Evolutionary conservation across 2,329 filamentous ascomycete genomes (phyloP).

Genomic region (Aspergillus texensis): DNA sequence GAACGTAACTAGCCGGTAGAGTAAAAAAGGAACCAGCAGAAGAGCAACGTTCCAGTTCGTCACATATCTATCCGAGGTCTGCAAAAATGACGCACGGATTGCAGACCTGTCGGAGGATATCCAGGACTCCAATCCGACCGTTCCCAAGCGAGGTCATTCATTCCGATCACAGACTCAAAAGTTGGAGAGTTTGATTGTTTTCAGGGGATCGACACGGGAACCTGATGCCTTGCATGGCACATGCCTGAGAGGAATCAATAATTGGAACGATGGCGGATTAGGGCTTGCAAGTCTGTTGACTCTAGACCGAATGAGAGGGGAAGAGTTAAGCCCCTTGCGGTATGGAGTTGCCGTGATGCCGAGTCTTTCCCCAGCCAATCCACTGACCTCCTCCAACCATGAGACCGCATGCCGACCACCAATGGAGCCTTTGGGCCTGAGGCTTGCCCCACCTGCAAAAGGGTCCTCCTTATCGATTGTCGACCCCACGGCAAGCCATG

Average conservation of each 20-base stretch:
- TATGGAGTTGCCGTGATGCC: not conserved
- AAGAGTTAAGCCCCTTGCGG: not conserved
- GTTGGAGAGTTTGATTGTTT: not conserved
- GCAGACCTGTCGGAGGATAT: not conserved
- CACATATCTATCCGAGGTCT: not conserved
- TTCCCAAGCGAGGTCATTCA: not conserved
- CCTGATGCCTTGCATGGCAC: constrained; percentile 5
- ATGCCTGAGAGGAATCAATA: not conserved
- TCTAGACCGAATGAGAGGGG: not conserved
- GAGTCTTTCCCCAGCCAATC: not conserved
- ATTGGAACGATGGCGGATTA: not conserved
- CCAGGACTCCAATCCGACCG: not conserved
- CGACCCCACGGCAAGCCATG: not conserved
- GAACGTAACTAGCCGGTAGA: not conserved
- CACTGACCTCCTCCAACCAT: not conserved
- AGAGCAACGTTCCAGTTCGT: not conserved
- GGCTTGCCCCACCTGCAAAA: not conserved
- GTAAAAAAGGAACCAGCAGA: not conserved
- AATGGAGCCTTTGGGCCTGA: not conserved
- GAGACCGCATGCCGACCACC: not conserved
- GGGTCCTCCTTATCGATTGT: not conserved
- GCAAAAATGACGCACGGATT: not conserved
- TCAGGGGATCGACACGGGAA: not conserved
- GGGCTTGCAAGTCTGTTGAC: not conserved
- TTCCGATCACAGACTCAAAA: not conserved